Base-by-base conservation (phyloP, 1,284 basidiomycete genomes). In the Tilletia setariae region DNA sequence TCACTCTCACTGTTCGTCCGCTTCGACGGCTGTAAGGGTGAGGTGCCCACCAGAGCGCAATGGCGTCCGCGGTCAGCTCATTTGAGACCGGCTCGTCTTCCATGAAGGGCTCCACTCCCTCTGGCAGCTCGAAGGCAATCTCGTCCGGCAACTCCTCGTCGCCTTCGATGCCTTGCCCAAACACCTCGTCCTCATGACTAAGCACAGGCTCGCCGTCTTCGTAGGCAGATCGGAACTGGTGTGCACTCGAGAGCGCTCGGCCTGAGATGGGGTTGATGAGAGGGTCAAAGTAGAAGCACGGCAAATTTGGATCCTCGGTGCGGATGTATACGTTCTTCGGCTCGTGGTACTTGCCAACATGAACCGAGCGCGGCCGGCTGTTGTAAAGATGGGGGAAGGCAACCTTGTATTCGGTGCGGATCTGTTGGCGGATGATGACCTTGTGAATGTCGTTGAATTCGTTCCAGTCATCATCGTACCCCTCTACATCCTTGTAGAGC, bases 391-490 rank as follows among this genome's bases (percentile, higher is more conserved):
- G 96, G 28, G 96, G 96, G 87, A 98, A 99, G 0, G 95, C 95
- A 67, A 99, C 94, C 83, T 95, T 96, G 87, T 99, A 98, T 85
- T 99, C 96, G 2, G 96, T 98, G 65, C 96, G 89, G 73, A 99
- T 96, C 83, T 96, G 93, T 82, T 98, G 94, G 40, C 96, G 93
- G 75, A 99, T 98, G 84, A 98, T 97, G 81, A 98, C 92, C 84
- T 99, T 98, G 86, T 97, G 95, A 84, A 98, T 97, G 83, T 98
- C 96, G 83, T 98, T 98, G 82, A 99, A 98, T 84, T 98, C 95
- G 84, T 98, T 98, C 94, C 96, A 98, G 82, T 99, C 96, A 83
- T 98, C 95, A 80, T 99, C 96, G 78, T 93, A 97, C 11, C 91
- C 88, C 79, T 98, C 96, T 88, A 94, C 94, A 80, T 99, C 96